These are phyloP conservation scores for Tetrahymena malaccensis DNA, from an alignment of 73 alveolate genomes.

Conservation along the genomic window DNA sequence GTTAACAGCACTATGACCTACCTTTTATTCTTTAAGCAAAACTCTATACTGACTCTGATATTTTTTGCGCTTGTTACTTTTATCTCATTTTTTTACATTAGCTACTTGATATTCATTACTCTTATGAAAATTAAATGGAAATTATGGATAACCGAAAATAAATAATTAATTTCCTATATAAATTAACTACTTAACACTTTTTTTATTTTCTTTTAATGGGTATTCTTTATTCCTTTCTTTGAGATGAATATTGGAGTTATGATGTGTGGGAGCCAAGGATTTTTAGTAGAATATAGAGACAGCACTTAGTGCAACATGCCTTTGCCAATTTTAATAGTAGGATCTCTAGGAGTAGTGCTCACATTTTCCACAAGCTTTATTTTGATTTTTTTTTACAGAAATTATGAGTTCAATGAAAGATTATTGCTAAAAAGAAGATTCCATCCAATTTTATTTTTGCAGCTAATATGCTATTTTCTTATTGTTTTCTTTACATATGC, in stretches of 20 bases:
- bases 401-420: neutral
- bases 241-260: neutral
- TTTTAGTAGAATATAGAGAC: neutral
- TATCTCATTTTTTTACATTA: neutral
- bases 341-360: neutral
- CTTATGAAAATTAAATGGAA: neutral
- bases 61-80: neutral
- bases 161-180: neutral
- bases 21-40: neutral
- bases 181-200: neutral
- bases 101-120: neutral
- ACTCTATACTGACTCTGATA: neutral
- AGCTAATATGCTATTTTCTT: neutral
- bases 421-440: neutral
- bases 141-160: neutral
- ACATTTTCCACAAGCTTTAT: neutral
- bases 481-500: neutral
- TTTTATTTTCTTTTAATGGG: neutral
- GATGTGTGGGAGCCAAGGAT: neutral
- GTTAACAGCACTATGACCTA: neutral
- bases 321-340: neutral
- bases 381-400: neutral
- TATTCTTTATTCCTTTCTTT: neutral
- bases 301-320: neutral
- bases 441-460: neutral